These are phyloP conservation scores for Tilletiopsis washingtonensis DNA, from an alignment of 1,284 basidiomycete genomes.

Conservation along the genomic window DNA sequence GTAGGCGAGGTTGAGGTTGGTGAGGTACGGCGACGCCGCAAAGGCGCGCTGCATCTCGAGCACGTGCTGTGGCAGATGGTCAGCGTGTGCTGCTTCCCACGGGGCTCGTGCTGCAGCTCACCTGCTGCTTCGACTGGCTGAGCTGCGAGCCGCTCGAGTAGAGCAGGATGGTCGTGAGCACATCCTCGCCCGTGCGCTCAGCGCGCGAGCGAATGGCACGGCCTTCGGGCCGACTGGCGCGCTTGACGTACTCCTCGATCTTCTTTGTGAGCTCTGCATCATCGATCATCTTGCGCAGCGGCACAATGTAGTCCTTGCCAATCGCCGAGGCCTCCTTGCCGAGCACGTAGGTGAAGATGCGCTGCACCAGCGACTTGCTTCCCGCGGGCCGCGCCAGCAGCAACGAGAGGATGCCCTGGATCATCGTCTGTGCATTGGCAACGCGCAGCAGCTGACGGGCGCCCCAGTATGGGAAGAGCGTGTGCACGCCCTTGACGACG, in stretches of 20 bases:
- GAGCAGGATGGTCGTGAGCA: conserved; percentile 41
- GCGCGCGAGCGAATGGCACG: conserved; percentile 21
- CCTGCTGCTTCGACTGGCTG: conserved; percentile 13
- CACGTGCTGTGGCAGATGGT: conserved; percentile 26
- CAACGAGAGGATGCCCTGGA: conserved; percentile 36
- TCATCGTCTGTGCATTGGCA: conserved; percentile 43
- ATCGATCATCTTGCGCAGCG: conserved; percentile 34
- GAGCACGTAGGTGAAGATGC: conserved; percentile 36
- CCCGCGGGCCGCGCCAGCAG: conserved; percentile 43
- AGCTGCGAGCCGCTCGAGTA: conserved; percentile 17
- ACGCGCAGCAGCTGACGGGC: conserved; percentile 43
- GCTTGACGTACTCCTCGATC: conserved; percentile 39
- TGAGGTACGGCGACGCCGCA: conserved; percentile 36
- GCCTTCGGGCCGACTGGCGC: conserved; percentile 33
- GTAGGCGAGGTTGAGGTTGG: conserved; percentile 29
- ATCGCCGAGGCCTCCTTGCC: conserved; percentile 29
- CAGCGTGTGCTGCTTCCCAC: no score
- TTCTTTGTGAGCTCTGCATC: conserved; percentile 34
- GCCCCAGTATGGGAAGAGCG: conserved; percentile 45
- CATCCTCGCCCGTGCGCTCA: conserved; percentile 32
- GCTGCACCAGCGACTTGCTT: conserved; percentile 43
- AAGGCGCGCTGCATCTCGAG: conserved; percentile 38
- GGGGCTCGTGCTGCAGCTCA: conserved; percentile 2
- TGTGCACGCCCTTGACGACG: conserved; percentile 38
- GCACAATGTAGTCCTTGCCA: conserved; percentile 38